phyloP scores from a whole-genome alignment of 805 yeast species.

The Hermanozyma aechmeae region DNA sequence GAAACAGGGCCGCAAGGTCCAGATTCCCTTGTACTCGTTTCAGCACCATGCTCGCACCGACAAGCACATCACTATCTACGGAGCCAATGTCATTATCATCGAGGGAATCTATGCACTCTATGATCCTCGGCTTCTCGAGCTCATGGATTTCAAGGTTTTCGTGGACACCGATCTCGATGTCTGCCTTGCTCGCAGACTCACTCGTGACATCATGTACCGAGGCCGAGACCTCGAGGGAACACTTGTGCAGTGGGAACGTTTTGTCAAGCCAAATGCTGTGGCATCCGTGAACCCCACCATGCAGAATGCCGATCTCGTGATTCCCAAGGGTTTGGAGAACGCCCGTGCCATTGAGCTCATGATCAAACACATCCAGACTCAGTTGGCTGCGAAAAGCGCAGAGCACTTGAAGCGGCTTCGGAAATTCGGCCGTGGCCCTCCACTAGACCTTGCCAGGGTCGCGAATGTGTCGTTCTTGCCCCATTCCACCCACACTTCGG shows the following conservation, averaged over 20 bases:
- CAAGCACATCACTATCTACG: slow-evolving; percentile 70
- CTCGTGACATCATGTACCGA: slow-evolving; percentile 77
- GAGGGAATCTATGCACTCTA: slow-evolving; percentile 87
- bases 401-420: slow-evolving; percentile 59
- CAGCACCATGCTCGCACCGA: slow-evolving; percentile 60
- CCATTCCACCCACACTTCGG: slow-evolving; percentile 56
- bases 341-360: slow-evolving; percentile 69
- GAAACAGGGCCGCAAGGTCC: slow-evolving; percentile 52
- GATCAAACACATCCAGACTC: slow-evolving; percentile 70
- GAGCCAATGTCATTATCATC: slow-evolving; percentile 85
- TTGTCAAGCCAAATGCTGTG: slow-evolving; percentile 89
- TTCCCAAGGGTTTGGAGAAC: slow-evolving; percentile 89
- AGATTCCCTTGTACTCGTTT: slow-evolving; percentile 47
- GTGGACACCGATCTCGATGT: slow-evolving; percentile 93
- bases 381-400: slow-evolving; percentile 53
- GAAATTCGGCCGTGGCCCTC: slow-evolving; percentile 38
- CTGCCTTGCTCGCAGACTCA: slow-evolving; percentile 80
- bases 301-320: slow-evolving; percentile 72
- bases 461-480: slow-evolving; percentile 31
- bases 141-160: slow-evolving; percentile 81
- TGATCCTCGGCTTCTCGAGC: slow-evolving; percentile 54
- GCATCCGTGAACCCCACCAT: slow-evolving; percentile 65
- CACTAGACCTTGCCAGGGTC: slow-evolving; percentile 18
- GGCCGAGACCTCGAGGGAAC: slow-evolving; percentile 81
- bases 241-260: slow-evolving; percentile 79